phyloP scores from a whole-genome alignment of 2,329 filamentous ascomycete genomes.

The Pseudogymnoascus sp. region DNA sequence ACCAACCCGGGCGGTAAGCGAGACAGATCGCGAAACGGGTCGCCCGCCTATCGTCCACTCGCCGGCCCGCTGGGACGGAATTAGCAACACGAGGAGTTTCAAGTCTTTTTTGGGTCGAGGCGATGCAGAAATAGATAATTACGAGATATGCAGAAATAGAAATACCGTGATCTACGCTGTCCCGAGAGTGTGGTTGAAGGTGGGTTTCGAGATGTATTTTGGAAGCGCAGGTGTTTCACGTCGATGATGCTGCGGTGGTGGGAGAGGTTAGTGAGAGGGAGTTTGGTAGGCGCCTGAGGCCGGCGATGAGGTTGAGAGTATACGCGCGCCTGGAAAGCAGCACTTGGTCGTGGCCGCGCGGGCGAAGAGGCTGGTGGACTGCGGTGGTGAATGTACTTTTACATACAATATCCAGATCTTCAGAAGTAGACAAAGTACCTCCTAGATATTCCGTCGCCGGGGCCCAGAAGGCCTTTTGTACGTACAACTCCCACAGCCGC shows the following conservation, averaged over 20 bases:
- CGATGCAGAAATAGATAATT: background rate
- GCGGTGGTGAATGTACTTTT: background rate
- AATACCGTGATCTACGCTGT: background rate
- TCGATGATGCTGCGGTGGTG: background rate
- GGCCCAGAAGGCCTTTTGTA: conserved; percentile 1
- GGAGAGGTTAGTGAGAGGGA: background rate
- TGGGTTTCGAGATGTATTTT: background rate
- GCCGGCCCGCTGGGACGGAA: background rate
- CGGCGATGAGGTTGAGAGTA: background rate
- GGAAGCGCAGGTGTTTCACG: background rate
- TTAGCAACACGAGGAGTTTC: background rate
- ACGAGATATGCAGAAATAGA: background rate
- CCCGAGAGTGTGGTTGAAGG: background rate
- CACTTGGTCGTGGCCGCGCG: background rate
- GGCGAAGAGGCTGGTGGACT: background rate
- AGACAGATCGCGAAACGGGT: background rate
- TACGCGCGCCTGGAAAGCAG: background rate
- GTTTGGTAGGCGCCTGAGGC: background rate
- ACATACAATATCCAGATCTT: background rate
- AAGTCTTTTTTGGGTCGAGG: background rate
- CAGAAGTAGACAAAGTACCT: background rate
- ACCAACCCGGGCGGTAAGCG: background rate
- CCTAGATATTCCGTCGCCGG: background rate
- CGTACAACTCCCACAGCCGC: background rate
- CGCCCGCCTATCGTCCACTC: background rate